A percentile compares a stretch with the other conserved stretches of the same genome.
Conservation (phyloP, 1,284 basidiomycete genomes). For the Cryptococcus depauperatus region DNA sequence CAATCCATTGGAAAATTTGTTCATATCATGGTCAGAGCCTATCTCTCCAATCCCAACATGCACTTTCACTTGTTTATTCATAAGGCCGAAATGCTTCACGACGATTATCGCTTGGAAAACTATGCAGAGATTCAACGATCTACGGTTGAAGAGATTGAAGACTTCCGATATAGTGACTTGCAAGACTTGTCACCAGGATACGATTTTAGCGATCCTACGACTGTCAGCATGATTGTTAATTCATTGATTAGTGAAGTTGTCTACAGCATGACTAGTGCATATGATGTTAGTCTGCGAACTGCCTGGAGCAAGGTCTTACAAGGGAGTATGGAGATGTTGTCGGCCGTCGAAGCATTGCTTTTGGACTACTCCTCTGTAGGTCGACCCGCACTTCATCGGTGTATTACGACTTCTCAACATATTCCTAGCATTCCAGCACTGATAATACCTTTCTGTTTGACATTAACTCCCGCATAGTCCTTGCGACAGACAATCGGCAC, state of each 20-base stretch:
- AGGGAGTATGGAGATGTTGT: conserved; percentile 47
- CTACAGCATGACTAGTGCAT: conserved; percentile 51
- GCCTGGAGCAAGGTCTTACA: conserved; percentile 50
- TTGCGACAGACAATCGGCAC: conserved; percentile 66
- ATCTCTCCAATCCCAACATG: conserved; percentile 66
- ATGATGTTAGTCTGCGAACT: conserved; percentile 50
- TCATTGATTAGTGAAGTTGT: conserved; percentile 41
- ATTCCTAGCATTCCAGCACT: conserved; percentile 67
- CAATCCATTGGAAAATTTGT: conserved; percentile 70
- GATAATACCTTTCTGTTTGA: conserved; percentile 93
- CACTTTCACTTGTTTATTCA: conserved; percentile 92
- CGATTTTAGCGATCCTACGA: conserved; percentile 33
- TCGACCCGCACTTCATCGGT: not conserved
- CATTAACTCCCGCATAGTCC: conserved; percentile 70
- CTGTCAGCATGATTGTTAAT: conserved; percentile 31
- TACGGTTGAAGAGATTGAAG: conserved; percentile 69
- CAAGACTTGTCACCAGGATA: conserved; percentile 17
- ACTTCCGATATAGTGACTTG: conserved; percentile 50
- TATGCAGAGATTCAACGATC: conserved; percentile 78
- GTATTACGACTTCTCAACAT: not conserved
- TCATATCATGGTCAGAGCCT: conserved; percentile 64
- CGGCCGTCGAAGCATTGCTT: conserved; percentile 46
- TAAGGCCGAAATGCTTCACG: conserved; percentile 85
- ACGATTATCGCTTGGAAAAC: conserved; percentile 86
- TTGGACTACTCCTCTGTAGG: conserved; percentile 47